Percentiles rank a stretch among this genome's conserved stretches.
These are phyloP conservation scores for Leishmania aethiopica DNA, from an alignment of 208 protist genomes.

Conservation along the genomic window DNA sequence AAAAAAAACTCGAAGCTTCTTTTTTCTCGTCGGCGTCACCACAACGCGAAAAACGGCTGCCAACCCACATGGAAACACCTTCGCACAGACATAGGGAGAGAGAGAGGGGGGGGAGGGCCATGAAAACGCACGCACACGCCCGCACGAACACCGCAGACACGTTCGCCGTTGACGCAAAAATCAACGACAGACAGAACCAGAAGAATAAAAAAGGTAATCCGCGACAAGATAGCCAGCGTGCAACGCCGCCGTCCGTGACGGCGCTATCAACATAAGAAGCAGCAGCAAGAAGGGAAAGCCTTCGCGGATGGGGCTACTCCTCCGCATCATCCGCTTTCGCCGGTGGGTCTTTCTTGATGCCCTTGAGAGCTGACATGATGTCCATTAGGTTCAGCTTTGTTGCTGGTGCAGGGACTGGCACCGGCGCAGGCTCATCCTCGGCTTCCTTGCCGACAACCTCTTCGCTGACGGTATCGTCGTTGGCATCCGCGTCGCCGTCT, in stretches of 20 bases:
- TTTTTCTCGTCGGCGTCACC: background rate
- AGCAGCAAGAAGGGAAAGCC: background rate
- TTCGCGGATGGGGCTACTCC: background rate
- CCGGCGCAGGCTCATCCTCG: constrained; percentile 12
- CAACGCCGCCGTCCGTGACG: background rate
- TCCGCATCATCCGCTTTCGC: constrained; percentile 16
- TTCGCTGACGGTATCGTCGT: background rate
- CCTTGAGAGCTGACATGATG: constrained; percentile 60
- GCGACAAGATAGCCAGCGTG: background rate
- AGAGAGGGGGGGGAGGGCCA: background rate
- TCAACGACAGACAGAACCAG: background rate
- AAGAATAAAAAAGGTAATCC: background rate
- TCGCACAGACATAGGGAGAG: background rate
- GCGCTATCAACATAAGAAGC: background rate
- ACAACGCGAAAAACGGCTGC: background rate
- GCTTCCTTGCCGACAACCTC: constrained; percentile 8
- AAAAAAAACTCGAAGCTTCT: too few species aligned
- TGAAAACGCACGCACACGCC: background rate
- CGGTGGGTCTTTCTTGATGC: constrained; percentile 27
- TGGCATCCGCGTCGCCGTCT: background rate
- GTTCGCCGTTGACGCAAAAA: background rate
- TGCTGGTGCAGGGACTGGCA: constrained; percentile 6
- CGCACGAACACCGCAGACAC: background rate
- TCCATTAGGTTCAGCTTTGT: constrained; percentile 59
- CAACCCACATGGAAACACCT: background rate